Percentiles rank a stretch among this genome's conserved stretches.
phyloP scores from a whole-genome alignment of 495 filamentous ascomycete genomes.

The Elaphomyces granulatus region DNA sequence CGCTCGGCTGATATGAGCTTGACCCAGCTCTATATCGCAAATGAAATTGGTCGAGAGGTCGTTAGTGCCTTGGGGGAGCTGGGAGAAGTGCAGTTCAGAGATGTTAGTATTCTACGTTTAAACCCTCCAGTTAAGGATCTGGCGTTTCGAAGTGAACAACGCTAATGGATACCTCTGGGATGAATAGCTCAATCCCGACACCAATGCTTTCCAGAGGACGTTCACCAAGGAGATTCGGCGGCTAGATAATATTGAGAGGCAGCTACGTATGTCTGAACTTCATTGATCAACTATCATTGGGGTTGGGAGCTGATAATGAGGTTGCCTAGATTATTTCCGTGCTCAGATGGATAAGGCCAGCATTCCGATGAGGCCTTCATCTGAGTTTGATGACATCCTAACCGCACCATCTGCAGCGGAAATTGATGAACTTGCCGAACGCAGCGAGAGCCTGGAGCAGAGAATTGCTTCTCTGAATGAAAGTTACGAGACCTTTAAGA shows the following conservation, averaged over 20 bases:
- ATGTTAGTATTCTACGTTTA: slow-evolving; percentile 47
- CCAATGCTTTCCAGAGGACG: slow-evolving; percentile 87
- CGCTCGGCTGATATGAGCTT: slow-evolving; percentile 99
- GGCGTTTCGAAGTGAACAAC: no score
- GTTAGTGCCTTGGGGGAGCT: slow-evolving; percentile 93
- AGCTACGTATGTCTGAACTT: slow-evolving; percentile 57
- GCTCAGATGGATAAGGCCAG: slow-evolving; percentile 84
- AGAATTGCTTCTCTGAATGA: slow-evolving; percentile 83
- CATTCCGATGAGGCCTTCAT: slow-evolving; percentile 68
- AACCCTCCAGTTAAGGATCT: no score
- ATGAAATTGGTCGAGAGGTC: slow-evolving; percentile 95
- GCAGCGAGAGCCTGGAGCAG: slow-evolving; percentile 81
- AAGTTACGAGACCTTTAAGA: slow-evolving; percentile 96
- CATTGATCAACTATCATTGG: neutral
- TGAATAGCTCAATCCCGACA: slow-evolving; percentile 72
- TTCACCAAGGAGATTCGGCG: slow-evolving; percentile 96
- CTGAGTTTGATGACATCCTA: slow-evolving; percentile 72
- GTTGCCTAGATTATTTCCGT: slow-evolving; percentile 69
- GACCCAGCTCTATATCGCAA: slow-evolving; percentile 97
- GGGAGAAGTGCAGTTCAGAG: slow-evolving; percentile 88
- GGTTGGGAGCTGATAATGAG: slow-evolving; percentile 5
- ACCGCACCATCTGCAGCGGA: slow-evolving; percentile 79
- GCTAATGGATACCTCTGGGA: slow-evolving; percentile 5
- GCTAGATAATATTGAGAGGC: slow-evolving; percentile 94
- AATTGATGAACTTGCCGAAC: slow-evolving; percentile 89